Base-by-base conservation (phyloP, 163 green algal species). In the Chlorella variabilis region DNA sequence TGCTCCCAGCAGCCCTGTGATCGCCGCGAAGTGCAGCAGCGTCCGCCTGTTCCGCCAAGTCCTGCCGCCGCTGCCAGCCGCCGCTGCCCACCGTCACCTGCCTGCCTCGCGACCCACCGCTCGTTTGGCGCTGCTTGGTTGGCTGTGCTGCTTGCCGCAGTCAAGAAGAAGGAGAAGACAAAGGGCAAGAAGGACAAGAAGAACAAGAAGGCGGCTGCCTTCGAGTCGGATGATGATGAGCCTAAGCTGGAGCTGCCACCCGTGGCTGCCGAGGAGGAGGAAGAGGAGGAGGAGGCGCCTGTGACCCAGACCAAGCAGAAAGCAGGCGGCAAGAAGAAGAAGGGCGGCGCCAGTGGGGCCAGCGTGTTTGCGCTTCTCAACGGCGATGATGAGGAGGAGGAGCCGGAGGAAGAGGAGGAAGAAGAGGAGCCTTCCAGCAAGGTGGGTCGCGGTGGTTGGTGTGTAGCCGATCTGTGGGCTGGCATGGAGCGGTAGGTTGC, bases 121-220 rank as follows among this genome's bases (percentile, higher is more conserved):
- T n/a, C n/a, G n/a, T n/a, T n/a, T n/a, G n/a, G n/a, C n/a, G n/a
- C n/a, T n/a, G n/a, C n/a, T n/a, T n/a, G n/a, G n/a, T n/a, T n/a
- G n/a, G n/a, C n/a, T n/a, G n/a, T 6, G 34, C 65, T 73, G 42
- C 25, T 3, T 1, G 66, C 71, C 59, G 80, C 77, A 33, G 71
- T 68, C 51, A 86, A 89, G 79, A 89, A 87, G 56, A 91, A 93
- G 71, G 59, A 67, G 27, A 67, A 54, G 45, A n/a, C 4, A n/a
- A 92, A 89, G 77, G 77, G 80, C 29, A 92, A 94, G 83, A 92
- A 92, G n/a, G 90, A 89, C 41, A 92, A 94, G 84, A 92, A 93
- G 33, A 90, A 91, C 56, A 85, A 88, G 38, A 92, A 88, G 65
- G 78, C 76, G 1, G 71, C 67, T 31, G 54, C 31, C 20, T 93